Conservation (phyloP, 2,329 filamentous ascomycete genomes). For the Verticillium nonalfalfae region DNA sequence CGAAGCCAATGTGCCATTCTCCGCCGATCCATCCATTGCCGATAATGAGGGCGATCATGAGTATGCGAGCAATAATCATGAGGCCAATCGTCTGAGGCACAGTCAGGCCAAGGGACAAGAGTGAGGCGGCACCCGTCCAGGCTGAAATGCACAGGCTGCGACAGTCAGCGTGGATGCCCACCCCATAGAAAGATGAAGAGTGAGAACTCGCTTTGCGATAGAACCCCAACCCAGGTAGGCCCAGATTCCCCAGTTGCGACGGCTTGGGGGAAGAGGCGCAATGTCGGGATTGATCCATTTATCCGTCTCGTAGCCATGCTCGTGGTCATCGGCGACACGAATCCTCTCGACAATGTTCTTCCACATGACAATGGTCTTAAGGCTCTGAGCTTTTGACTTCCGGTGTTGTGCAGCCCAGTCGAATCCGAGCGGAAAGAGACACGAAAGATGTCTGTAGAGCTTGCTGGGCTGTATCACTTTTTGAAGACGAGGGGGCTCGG, state of each 20-base stretch:
- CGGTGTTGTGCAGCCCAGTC: background rate
- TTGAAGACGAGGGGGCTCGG: background rate
- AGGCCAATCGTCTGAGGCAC: conserved; percentile 13
- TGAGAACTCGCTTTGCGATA: conserved; percentile 10
- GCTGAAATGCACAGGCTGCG: conserved; percentile 12
- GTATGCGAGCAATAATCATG: conserved; percentile 11
- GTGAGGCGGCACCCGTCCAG: conserved; percentile 10
- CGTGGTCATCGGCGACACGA: conserved; percentile 6
- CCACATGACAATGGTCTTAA: background rate
- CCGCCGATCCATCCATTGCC: conserved; percentile 17
- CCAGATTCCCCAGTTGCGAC: conserved; percentile 36
- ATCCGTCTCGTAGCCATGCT: conserved; percentile 28
- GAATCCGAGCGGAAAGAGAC: background rate
- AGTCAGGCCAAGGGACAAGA: conserved; percentile 12
- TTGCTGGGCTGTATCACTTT: background rate
- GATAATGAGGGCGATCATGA: conserved; percentile 11
- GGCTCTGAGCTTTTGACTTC: background rate
- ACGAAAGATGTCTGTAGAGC: background rate
- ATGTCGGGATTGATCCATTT: conserved; percentile 42
- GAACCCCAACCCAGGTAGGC: conserved; percentile 13
- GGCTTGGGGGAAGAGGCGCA: conserved; percentile 31
- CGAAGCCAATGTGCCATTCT: conserved; percentile 25
- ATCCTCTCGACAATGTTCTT: conserved; percentile 5
- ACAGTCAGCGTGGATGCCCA: background rate
- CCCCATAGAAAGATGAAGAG: background rate